Base-by-base conservation (phyloP, 306 rosid species). In the Medicago arabica region DNA sequence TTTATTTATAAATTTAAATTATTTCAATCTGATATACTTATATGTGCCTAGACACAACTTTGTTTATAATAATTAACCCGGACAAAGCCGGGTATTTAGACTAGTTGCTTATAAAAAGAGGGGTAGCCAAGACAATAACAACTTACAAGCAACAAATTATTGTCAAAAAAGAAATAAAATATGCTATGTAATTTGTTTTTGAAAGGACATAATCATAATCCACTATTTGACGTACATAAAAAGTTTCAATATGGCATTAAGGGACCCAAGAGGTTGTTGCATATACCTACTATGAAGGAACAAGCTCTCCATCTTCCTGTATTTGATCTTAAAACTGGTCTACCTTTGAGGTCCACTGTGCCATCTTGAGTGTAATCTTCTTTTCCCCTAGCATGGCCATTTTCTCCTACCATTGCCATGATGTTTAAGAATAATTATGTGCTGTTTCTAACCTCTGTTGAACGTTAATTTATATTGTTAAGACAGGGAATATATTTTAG, bases 301-400 rank as follows among this genome's bases (percentile, higher is more conserved):
- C 84, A 84, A 21, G 84, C 87, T 72, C 21, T 76, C 84, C 84
- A 84, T 76, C 43, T 72, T 67, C 87, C 87, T 4, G 80, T 80
- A 18, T 80, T 76, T 72, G 87, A 76, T 55, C 84, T 84, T 69
- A 80, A 80, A 67, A 80, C 39, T 13, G 82, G 77, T 84, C 87
- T 84, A 34, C 84, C 77, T 73, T 61, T 80, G 10, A 76, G 60
- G 55, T 84, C 80, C 73, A 80, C 84, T 0, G 87, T 76, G 17
- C 84, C 87, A 76, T 84, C 84, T 80, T 80, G 46, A 43, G 87
- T 84, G 53, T 80, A 80, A 73, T 73, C 80, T 31, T 73, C 57
- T 6, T 11, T 69, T 65, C n/a, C 23, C 23, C 1, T 21, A 21
- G 23, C 23, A 21, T 21, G 23, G 23, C n/a, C 31, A 28, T 68